A percentile compares a stretch with the other conserved stretches of the same genome.
These are phyloP conservation scores for Gastrodia elata DNA, from an alignment of 106 monocot species.

Conservation along the genomic window DNA sequence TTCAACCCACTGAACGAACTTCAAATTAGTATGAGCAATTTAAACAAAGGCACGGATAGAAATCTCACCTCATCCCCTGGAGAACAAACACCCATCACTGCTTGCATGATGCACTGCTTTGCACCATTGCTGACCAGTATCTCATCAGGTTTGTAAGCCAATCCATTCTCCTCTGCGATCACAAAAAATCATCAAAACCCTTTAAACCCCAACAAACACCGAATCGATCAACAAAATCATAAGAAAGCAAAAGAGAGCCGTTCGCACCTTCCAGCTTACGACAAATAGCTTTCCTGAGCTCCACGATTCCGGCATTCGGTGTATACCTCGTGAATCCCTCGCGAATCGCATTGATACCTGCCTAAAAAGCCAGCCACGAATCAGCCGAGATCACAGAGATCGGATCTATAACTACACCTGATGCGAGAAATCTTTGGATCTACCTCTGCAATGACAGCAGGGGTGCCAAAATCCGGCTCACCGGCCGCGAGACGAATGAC, in stretches of 20 bases:
- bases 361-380: slow-evolving; percentile 26
- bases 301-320: slow-evolving; percentile 84
- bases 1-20: neutral
- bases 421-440: neutral
- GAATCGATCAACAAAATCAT: neutral
- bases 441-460: slow-evolving; percentile 62
- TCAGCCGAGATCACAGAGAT: neutral
- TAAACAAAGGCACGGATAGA: neutral
- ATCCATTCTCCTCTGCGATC: slow-evolving; percentile 80
- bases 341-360: slow-evolving; percentile 81
- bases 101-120: slow-evolving; percentile 72
- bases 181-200: neutral
- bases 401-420: neutral
- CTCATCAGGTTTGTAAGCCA: slow-evolving; percentile 70
- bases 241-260: neutral
- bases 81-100: slow-evolving; percentile 82
- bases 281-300: slow-evolving; percentile 82
- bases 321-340: slow-evolving; percentile 82
- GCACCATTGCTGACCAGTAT: slow-evolving; percentile 95
- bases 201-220: neutral
- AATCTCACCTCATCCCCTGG: slow-evolving; percentile 84
- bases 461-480: slow-evolving; percentile 90
- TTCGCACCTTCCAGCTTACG: slow-evolving; percentile 60
- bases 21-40: neutral
- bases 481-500: slow-evolving; percentile 86